A percentile compares a stretch with the other conserved stretches of the same genome.
phyloP scores from a whole-genome alignment of 257 asterid species.

The Solanum sejunctum region DNA sequence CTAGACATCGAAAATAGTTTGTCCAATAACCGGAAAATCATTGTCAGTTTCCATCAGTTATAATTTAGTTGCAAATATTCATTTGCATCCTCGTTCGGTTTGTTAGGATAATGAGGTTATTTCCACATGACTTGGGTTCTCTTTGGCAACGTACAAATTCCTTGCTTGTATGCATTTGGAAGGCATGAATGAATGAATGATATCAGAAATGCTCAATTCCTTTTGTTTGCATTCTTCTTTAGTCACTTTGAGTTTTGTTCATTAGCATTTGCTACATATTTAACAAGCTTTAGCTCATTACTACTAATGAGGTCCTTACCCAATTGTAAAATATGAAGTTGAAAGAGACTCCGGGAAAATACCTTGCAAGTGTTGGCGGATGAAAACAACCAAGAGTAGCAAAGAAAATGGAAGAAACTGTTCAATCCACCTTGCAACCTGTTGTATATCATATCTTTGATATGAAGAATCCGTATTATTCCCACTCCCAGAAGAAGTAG shows the following conservation, averaged over 20 bases:
- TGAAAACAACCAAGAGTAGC: constrained; percentile 75
- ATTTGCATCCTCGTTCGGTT: background rate
- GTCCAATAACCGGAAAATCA: background rate
- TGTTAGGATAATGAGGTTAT: background rate
- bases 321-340: background rate
- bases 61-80: background rate
- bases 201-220: background rate
- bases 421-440: constrained; percentile 79
- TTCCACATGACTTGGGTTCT: background rate
- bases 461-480: constrained; percentile 29
- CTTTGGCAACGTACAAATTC: background rate
- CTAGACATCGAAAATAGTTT: background rate
- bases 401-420: constrained; percentile 82
- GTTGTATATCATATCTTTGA: constrained; percentile 75
- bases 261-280: background rate
- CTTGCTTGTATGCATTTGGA: background rate
- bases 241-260: background rate
- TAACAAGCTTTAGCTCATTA: background rate
- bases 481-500: constrained; percentile 10
- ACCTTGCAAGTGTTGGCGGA: constrained; percentile 97
- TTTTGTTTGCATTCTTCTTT: background rate
- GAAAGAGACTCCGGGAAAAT: background rate
- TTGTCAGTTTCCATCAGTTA: background rate
- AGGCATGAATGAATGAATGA: background rate
- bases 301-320: background rate